Evolutionary conservation across 2,329 filamentous ascomycete genomes (phyloP), one percentile per base, ranked within the genome.

Genomic region (Dendryphion nanum): DNA sequence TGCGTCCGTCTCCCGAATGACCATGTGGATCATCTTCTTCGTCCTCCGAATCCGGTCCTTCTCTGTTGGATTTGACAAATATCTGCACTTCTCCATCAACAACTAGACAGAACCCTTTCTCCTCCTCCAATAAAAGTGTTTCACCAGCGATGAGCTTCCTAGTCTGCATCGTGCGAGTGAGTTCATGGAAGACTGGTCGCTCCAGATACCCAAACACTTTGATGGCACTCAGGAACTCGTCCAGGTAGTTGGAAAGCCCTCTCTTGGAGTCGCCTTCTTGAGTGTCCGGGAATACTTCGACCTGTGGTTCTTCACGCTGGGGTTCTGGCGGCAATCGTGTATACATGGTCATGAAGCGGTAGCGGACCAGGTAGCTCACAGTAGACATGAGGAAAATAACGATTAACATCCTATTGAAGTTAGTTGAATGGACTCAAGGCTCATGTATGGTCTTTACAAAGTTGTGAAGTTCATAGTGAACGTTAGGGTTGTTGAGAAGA

Each of bases 381-480:
- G 83, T 89, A n/a, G 89, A 95, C 35, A 88, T 82, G 41, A 95
- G 70, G 38, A 80, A 82, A 24, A 84, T 75, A 41, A 89, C 59
- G 40, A 97, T 88, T 50, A 97, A 40, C 50, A 67, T 53, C 31
- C 64, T 67, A 34, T 13, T 6, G 4, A 6, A 6, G 14, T 55
- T 37, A 59, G 56, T 70, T 65, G 35, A 35, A 15, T 19, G 10
- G 13, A 16, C 49, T 15, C 38, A 30, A 17, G 18, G 12, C 18
- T 19, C 31, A 33, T 16, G 15, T n/a, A 20, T 10, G 13, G 26
- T 17, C 56, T 82, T 61, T 81, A 94, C 82, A 98, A 69, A 14
- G 93, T 98, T 15, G 91, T 97, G 53, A 93, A 91, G 64, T 97
- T 97, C 90, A 98, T 94, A 8, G 93, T 98, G 59, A 98, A 88